Percentiles rank a stretch among this genome's conserved stretches.
Evolutionary conservation across 305 asterid species (phyloP).

Genomic region (Fraxinus velutina): DNA sequence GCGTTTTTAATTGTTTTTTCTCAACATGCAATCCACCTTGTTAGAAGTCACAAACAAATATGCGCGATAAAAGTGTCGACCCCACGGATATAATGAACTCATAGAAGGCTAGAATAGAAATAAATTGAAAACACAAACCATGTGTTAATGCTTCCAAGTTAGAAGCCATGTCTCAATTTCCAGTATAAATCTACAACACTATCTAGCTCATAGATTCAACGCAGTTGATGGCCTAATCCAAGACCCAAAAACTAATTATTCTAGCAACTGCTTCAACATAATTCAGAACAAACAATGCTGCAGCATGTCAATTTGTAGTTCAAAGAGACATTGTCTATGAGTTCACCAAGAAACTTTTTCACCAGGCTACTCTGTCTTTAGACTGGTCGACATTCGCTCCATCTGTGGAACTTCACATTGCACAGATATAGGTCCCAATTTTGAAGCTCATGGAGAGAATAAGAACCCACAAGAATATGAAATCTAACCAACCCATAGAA

Average conservation of each 20-base stretch:
- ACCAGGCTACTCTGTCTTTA: background rate
- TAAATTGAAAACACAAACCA: background rate
- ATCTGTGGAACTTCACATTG: slow-evolving; percentile 30
- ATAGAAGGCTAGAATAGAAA: background rate
- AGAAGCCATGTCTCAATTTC: background rate
- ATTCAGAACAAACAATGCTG: background rate
- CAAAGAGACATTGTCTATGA: background rate
- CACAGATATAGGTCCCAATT: slow-evolving; percentile 47
- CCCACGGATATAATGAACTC: background rate
- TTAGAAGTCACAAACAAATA: background rate
- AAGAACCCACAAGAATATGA: slow-evolving; percentile 53
- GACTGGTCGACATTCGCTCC: background rate
- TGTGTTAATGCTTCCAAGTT: background rate
- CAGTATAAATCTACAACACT: background rate
- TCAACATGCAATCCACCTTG: background rate
- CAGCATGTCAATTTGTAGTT: background rate
- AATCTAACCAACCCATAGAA: slow-evolving; percentile 49
- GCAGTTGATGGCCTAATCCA: background rate
- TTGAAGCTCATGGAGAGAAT: slow-evolving; percentile 63
- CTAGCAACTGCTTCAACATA: background rate
- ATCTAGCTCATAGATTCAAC: background rate
- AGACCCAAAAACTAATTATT: background rate
- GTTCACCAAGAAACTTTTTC: background rate
- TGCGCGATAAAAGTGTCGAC: background rate
- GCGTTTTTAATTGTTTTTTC: background rate